Evolutionary conservation across 2,329 filamentous ascomycete genomes (phyloP), one percentile per base, ranked within the genome.

Genomic region (Sordariomycetes sp.): DNA sequence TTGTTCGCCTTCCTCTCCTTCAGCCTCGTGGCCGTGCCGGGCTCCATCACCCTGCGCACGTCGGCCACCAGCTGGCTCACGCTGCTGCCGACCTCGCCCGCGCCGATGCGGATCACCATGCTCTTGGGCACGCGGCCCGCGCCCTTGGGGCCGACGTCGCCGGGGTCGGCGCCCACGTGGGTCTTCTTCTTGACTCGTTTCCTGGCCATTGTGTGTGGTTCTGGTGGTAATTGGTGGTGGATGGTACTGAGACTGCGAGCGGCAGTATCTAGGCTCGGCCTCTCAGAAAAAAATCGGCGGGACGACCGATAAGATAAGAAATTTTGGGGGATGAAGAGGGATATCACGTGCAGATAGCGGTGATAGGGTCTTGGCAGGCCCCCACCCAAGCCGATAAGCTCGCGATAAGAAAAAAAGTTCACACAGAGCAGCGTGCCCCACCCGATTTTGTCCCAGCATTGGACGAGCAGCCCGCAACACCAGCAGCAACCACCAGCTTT

Each of bases 61-160:
- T 99, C 94, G 65, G 88, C 86, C 24, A 93, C 92, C 65, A 99
- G 78, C 74, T 97, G 92, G 70, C 87, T 93, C 66, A 99, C 82
- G 70, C 89, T 96, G 60, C 90, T 84, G 59, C 94, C 94, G 57
- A 99, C 90, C 69, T 97, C 90, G 66, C 91, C 89, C 65, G 92
- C 93, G 66, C 94, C 94, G 67, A 97, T 92, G 65, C 94, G 89
- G 72, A 99, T 96, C 60, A 99, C 93, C 93, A 99, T 97, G 70
- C 88, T 95, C 79, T 97, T 97, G 37, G 94, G 94, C 56, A 85
- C 80, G 63, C 85, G 83, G 57, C 81, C 79, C 25, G 85, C 81
- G 40, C 40, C 40, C 14, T n/a, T 7, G 40, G 14, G 60, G 83
- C 80, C 71, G 85, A 83, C 59, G 82, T 7, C 40, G n/a, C 79